phyloP scores from a whole-genome alignment of 192 early-diverging fungal species.

The Phlyctochytrium arcticum region DNA sequence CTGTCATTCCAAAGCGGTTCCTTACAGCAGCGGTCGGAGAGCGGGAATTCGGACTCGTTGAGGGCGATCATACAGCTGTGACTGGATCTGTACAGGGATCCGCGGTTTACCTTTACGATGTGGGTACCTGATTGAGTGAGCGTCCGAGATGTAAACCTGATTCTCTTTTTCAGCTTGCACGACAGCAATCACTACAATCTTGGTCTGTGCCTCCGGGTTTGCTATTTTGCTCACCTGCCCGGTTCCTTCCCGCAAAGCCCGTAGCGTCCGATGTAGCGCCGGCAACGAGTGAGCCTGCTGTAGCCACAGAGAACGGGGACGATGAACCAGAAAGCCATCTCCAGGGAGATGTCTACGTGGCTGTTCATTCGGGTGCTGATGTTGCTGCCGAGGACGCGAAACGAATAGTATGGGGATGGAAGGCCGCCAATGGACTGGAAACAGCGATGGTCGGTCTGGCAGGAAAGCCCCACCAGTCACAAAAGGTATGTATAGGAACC shows the following conservation, averaged over 20 bases:
- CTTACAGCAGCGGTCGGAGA: slow-evolving; percentile 11
- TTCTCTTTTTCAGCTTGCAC: background rate
- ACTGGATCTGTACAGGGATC: slow-evolving; percentile 15
- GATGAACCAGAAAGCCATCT: too few species aligned
- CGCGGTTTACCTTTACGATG: slow-evolving; percentile 21
- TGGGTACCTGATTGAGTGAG: slow-evolving; percentile 8
- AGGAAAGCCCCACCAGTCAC: slow-evolving; percentile 2
- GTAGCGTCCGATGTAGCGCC: background rate
- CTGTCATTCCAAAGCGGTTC: background rate
- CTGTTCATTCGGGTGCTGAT: slow-evolving; percentile 7
- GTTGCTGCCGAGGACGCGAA: background rate
- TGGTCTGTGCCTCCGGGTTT: slow-evolving; percentile 18
- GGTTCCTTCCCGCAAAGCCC: slow-evolving; percentile 9
- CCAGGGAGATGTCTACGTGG: slow-evolving; percentile 11
- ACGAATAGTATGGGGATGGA: slow-evolving; percentile 12
- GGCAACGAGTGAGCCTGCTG: too few species aligned
- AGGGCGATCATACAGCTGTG: background rate
- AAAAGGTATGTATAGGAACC: background rate
- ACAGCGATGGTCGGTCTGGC: background rate
- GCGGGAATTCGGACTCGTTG: background rate
- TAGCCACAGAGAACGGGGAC: too few species aligned
- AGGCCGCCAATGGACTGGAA: background rate
- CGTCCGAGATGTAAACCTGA: background rate
- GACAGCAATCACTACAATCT: slow-evolving; percentile 17
- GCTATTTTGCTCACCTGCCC: slow-evolving; percentile 17